These are phyloP conservation scores for Saturnispora hagleri DNA, from an alignment of 805 yeast species.

Conservation along the genomic window DNA sequence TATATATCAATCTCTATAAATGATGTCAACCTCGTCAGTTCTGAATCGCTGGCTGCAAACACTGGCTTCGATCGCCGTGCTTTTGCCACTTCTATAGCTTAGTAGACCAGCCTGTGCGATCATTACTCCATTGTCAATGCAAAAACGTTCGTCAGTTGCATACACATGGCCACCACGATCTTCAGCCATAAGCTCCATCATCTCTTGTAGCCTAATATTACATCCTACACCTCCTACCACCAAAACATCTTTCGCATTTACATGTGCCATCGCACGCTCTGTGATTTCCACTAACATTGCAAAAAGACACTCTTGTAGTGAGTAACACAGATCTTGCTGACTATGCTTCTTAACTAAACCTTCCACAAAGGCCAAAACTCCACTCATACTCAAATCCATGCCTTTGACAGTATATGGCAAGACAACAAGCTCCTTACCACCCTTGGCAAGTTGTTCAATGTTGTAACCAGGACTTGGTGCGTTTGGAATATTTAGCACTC, in stretches of 20 bases:
- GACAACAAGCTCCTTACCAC: constrained; percentile 52
- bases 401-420: constrained; percentile 97
- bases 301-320: constrained; percentile 84
- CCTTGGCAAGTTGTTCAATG: constrained; percentile 86
- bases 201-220: constrained; percentile 79
- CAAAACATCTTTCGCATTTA: constrained; percentile 75
- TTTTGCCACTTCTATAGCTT: constrained; percentile 75
- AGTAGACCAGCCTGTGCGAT: constrained; percentile 96
- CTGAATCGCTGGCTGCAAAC: constrained; percentile 90
- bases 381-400: constrained; percentile 96
- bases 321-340: constrained; percentile 82
- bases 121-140: constrained; percentile 98
- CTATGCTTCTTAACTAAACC: constrained; percentile 43
- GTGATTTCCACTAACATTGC: constrained; percentile 98
- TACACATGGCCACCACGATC: constrained; percentile 84
- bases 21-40: constrained; percentile 86
- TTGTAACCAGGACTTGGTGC: constrained; percentile 97
- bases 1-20: constrained; percentile 59
- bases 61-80: constrained; percentile 50
- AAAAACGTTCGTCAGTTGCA: constrained; percentile 94
- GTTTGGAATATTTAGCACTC: constrained; percentile 80
- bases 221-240: constrained; percentile 99
- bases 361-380: constrained; percentile 82
- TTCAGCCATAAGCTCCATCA: constrained; percentile 93
- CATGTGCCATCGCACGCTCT: constrained; percentile 98